Base-by-base conservation (phyloP, 345 rosid species). In the Populus tremula region DNA sequence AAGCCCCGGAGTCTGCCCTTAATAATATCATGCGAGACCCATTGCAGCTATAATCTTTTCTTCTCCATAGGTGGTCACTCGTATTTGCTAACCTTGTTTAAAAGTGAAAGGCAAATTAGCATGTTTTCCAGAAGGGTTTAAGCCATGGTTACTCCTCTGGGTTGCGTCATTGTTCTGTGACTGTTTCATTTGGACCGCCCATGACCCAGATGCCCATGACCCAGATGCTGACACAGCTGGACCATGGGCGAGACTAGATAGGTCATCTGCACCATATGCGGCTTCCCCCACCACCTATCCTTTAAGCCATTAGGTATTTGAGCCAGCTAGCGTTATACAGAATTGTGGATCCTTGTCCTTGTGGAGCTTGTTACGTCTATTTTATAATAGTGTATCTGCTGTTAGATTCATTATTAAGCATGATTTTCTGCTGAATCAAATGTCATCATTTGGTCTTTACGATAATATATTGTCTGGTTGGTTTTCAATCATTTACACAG, bases 401-500 rank as follows among this genome's bases (percentile, higher is more conserved):
- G n/a, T 6, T 18, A 53, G 59, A 53, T 53, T 53, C 59, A 7
- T 53, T 53, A 53, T 1, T 6, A 18, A 6, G 59, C 76, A 39
- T 73, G 33, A 6, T 75, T 33, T 67, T 35, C 6, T 50, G 14
- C 36, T 59, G 20, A 9, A 67, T 41, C 21, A 41, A 23, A 5
- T 45, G 38, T 69, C 31, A 71, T 81, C 65, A 61, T 70, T 16
- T 65, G 75, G 69, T 75, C 45, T 67, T 72, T 5, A 14, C 14
- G 13, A 8, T 23, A 65, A 75, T 50, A 18, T 80, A 64, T 36
- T 67, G 69, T 11, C 31, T 33, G 7, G 16, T 7, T 17, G 43
- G 45, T 63, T 21, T 79, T 68, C 62, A 67, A 75, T 73, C 76
- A 11, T 47, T 74, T 73, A 71, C 7, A n/a, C 83, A 86, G 96